Conservation (phyloP, 345 rosid species). For the Lepidium aucheri region DNA sequence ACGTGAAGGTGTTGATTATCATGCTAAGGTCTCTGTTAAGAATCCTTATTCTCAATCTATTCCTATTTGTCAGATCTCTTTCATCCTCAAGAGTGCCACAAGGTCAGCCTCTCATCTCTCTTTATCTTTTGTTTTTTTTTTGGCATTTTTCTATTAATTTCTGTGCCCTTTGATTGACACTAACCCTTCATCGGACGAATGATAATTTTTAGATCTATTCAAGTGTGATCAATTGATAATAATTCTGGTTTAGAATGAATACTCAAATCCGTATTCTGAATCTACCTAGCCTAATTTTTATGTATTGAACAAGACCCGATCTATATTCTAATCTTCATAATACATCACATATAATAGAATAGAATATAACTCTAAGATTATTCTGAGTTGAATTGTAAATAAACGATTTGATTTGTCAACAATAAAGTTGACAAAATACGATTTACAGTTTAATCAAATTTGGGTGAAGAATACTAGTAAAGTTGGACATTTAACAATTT, state of each 20-base stretch:
- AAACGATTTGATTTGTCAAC: no score
- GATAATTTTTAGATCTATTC: neutral
- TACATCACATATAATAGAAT: no score
- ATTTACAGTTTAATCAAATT: no score
- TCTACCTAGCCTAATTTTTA: neutral
- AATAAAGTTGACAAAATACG: no score
- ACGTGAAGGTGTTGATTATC: conserved; percentile 50
- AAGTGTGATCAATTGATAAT: neutral
- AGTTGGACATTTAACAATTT: no score
- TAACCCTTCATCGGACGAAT: neutral
- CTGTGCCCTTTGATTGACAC: neutral
- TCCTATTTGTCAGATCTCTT: conserved; percentile 83
- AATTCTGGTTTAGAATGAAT: neutral
- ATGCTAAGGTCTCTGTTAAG: conserved; percentile 56
- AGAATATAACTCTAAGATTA: no score
- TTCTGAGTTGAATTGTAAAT: no score
- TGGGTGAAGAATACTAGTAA: no score
- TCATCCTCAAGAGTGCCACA: conserved; percentile 58
- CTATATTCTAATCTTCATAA: no score
- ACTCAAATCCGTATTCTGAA: neutral
- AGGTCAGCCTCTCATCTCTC: conserved; percentile 28
- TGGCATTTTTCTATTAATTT: neutral
- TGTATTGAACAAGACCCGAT: no score
- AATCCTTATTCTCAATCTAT: conserved; percentile 64
- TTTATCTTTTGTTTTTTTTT: no score